A percentile compares a stretch with the other conserved stretches of the same genome.
These are phyloP conservation scores for Cylindrotheca closterium DNA, from an alignment of 108 stramenopile genomes.

Conservation along the genomic window DNA sequence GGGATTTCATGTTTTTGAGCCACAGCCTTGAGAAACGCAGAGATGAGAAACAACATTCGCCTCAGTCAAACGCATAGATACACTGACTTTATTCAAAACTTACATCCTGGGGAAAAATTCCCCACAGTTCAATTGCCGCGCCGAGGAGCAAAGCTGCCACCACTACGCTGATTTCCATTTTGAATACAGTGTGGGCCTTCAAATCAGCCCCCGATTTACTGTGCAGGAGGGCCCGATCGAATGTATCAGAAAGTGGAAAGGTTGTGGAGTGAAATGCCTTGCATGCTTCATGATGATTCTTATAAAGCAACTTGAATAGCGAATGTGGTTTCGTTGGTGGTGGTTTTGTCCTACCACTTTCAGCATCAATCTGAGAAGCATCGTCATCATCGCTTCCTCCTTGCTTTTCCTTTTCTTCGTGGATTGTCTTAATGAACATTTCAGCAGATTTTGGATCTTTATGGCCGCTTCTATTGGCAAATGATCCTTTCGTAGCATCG, in stretches of 20 bases:
- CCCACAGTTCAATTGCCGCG: constrained; percentile 15
- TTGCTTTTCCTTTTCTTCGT: neutral
- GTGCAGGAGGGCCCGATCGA: constrained; percentile 9
- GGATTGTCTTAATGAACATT: neutral
- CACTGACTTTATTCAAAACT: no score
- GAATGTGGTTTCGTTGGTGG: neutral
- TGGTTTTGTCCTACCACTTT: no score
- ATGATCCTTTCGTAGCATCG: neutral
- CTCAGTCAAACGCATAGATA: no score
- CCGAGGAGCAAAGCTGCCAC: constrained; percentile 11
- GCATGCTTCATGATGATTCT: neutral
- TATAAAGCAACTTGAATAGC: neutral
- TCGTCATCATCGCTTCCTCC: neutral
- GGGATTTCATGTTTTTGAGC: no score
- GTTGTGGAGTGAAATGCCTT: neutral
- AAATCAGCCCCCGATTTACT: constrained; percentile 12
- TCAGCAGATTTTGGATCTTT: neutral
- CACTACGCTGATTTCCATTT: constrained; percentile 13
- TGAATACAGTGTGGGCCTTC: constrained; percentile 14
- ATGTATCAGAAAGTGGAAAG: neutral
- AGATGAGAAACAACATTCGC: no score
- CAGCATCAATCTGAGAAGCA: no score
- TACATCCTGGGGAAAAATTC: constrained; percentile 6
- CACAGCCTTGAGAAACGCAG: no score
- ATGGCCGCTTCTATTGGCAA: neutral